phyloP scores from a whole-genome alignment of 306 rosid species.

The Erythrophleum fordii region DNA sequence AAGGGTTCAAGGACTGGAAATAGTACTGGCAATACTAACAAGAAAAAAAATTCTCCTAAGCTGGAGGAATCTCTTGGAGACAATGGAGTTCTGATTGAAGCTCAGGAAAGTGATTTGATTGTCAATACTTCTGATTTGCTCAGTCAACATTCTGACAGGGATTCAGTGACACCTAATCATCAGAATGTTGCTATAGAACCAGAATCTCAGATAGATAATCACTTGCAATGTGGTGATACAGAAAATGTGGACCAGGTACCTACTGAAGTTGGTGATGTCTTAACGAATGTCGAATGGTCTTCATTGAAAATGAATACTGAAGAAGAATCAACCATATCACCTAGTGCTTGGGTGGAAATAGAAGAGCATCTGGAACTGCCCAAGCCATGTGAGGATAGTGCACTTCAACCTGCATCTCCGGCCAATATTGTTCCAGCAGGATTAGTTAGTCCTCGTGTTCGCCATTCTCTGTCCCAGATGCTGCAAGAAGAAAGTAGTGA shows the following conservation, averaged over 20 bases:
- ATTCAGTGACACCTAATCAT: conserved; percentile 42
- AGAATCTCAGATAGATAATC: conserved; percentile 53
- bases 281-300: conserved; percentile 53
- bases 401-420: conserved; percentile 55
- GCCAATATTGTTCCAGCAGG: conserved; percentile 55
- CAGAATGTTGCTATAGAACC: conserved; percentile 54
- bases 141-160: conserved; percentile 61
- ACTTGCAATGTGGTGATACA: conserved; percentile 49
- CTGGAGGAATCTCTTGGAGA: conserved; percentile 53
- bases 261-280: conserved; percentile 44
- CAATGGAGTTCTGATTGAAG: conserved; percentile 51
- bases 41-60: conserved; percentile 61
- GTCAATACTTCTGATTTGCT: conserved; percentile 57
- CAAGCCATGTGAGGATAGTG: conserved; percentile 49
- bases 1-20: conserved; percentile 73
- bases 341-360: conserved; percentile 87
- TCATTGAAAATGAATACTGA: conserved; percentile 57
- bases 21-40: conserved; percentile 57
- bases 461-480: conserved; percentile 98
- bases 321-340: conserved; percentile 81
- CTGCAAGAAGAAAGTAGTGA: conserved; percentile 93
- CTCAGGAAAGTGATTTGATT: conserved; percentile 56
- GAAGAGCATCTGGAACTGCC: conserved; percentile 76
- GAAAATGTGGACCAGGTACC: conserved; percentile 53
- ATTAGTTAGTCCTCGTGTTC: conserved; percentile 77